Conservation (phyloP, 2,329 filamentous ascomycete species). For the Colletotrichum chrysophilum region DNA sequence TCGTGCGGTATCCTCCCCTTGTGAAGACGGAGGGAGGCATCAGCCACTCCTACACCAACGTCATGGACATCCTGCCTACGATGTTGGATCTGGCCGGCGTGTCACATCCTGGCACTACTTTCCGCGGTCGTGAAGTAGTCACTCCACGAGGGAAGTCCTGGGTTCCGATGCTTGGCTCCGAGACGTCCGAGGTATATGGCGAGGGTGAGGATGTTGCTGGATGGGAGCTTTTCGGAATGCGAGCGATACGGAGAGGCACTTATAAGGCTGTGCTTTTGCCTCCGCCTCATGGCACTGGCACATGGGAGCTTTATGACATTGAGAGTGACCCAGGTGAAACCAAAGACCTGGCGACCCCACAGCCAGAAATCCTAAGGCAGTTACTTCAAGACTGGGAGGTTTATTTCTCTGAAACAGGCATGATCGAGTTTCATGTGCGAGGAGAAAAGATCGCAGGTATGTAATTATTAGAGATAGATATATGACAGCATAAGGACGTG, state of each 20-base stretch:
- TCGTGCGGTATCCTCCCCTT: not conserved
- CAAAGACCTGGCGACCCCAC: not conserved
- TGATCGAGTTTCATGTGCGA: not conserved
- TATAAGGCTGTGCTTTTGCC: not conserved
- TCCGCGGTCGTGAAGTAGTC: not conserved
- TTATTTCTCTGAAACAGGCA: not conserved
- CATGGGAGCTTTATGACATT: not conserved
- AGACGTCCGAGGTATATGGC: not conserved
- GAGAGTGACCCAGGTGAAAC: not conserved
- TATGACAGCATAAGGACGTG: not conserved
- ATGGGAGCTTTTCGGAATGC: not conserved
- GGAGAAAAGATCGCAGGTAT: not conserved
- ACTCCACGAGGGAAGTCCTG: not conserved
- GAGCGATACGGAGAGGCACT: not conserved
- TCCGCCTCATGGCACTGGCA: not conserved
- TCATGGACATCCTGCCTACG: conserved; percentile 55
- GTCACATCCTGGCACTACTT: conserved; percentile 33
- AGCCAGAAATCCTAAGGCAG: not conserved
- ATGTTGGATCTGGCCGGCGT: conserved; percentile 49
- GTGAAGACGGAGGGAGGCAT: not conserved
- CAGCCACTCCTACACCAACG: conserved; percentile 31
- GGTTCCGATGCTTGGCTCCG: not conserved
- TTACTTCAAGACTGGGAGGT: not conserved
- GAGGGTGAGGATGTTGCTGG: not conserved
- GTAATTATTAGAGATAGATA: not conserved